Evolutionary conservation across 129 eudicot genomes (phyloP), one percentile per base, ranked within the genome.

Genomic region (Artemisia argyi): DNA sequence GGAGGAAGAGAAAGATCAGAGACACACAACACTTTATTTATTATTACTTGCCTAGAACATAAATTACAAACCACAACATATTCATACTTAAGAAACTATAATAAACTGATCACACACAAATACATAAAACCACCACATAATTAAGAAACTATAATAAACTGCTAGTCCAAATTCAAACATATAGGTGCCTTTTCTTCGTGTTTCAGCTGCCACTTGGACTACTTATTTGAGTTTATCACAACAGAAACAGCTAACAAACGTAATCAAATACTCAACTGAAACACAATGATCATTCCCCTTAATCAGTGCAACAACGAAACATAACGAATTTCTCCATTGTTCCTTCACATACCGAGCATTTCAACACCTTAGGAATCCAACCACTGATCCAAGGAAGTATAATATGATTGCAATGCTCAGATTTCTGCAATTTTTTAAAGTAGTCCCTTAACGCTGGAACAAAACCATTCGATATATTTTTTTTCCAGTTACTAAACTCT

Each of bases 251-350:
- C 68, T 57, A 49, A 76, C 62, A 58, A 76, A 67, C 82, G 46
- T 48, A 12, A 54, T 42, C 28, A 30, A 1, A 70, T 44, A 71
- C 59, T 44, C 66, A 64, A 63, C 28, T 16, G 47, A 35, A 71
- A 48, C 68, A 78, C 50, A 54, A 12, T 2, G 26, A 54, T 13
- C 68, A 57, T 15, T 18, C 57, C 14, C 20, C 63, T 78, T 74
- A 87, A 48, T 90, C 96, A 3, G 78, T 75, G 73, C 99, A 94
- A 71, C 99, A 94, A 11, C 96, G 93, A 32, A 85, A 94, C 96
- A 90, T 90, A 74, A 82, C 72, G 71, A 75, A 94, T 83, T 82
- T 90, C 85, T 94, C 97, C 99, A 94, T 94, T 0, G 79, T 63
- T 14, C 72, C 74, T 12, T 86, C 89, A 84, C 99, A 94, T 75